Evolutionary conservation across 2,329 filamentous ascomycete genomes (phyloP).

Genomic region (Aureobasidium uvarum): DNA sequence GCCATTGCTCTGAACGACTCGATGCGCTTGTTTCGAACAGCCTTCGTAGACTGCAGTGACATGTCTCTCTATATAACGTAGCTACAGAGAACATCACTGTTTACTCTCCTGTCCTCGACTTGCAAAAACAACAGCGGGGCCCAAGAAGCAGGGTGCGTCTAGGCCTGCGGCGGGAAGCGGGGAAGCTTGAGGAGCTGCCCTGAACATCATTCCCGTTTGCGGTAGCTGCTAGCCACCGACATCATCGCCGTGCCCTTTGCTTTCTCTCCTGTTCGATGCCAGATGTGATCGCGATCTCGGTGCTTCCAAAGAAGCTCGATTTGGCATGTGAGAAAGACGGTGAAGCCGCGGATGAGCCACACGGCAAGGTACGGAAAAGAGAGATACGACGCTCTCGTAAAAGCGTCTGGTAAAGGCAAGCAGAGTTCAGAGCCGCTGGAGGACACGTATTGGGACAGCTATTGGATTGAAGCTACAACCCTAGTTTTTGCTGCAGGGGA

Average conservation of each 20-base stretch:
- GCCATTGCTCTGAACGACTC: background rate
- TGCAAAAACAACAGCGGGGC: conserved; percentile 5
- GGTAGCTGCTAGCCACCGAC: conserved; percentile 21
- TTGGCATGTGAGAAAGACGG: conserved; percentile 7
- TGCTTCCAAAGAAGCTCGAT: background rate
- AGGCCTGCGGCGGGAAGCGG: conserved; percentile 3
- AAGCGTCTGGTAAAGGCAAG: background rate
- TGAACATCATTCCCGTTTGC: conserved; percentile 21
- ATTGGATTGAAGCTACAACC: background rate
- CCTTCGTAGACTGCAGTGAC: background rate
- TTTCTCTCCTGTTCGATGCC: conserved; percentile 12
- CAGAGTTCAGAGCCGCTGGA: background rate
- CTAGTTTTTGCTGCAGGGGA: conserved; percentile 2
- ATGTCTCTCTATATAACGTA: too few species aligned
- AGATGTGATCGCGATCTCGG: conserved; percentile 1
- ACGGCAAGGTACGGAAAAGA: background rate
- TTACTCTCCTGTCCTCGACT: background rate
- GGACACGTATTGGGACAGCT: background rate
- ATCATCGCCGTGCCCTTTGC: conserved; percentile 6
- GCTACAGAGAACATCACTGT: too few species aligned
- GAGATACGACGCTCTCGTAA: conserved; percentile 7
- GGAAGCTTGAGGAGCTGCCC: conserved; percentile 9
- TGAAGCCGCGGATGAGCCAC: background rate
- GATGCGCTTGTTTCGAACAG: background rate
- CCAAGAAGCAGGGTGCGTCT: background rate